Conservation (phyloP, 116 monocot species). For the Dioscorea cayenensis region DNA sequence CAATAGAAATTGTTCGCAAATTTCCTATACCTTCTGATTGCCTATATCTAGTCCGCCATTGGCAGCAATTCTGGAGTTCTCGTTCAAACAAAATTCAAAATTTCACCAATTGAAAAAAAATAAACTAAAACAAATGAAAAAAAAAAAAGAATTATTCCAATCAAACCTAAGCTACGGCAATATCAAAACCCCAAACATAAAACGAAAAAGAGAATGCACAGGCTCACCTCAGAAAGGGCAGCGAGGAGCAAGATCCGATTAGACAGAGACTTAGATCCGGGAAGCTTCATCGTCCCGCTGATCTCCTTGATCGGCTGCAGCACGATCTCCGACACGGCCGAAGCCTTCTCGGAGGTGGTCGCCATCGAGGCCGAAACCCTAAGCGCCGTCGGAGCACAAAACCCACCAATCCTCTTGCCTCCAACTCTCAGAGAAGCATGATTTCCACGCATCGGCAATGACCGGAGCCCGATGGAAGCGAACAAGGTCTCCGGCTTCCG, state of each 20-base stretch:
- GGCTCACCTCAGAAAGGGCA: conserved; percentile 80
- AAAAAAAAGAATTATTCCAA: not conserved
- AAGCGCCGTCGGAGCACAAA: not conserved
- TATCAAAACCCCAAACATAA: not conserved
- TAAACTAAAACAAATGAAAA: too few relatives aligned
- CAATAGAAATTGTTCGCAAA: too few relatives aligned
- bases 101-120: too few relatives aligned
- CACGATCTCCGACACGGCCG: conserved; percentile 74
- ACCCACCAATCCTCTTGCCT: not conserved
- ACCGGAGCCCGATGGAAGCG: conserved; percentile 5
- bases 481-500: not conserved
- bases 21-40: too few relatives aligned
- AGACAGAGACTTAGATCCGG: conserved; percentile 93
- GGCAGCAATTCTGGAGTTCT: too few relatives aligned
- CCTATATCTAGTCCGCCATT: too few relatives aligned
- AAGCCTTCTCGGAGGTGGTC: conserved; percentile 48
- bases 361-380: conserved; percentile 43
- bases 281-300: conserved; percentile 76
- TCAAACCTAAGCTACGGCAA: not conserved
- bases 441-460: not conserved
- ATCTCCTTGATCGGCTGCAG: conserved; percentile 96
- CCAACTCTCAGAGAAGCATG: conserved; percentile 7
- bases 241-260: conserved; percentile 94
- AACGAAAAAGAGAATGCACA: not conserved
- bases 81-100: too few relatives aligned